Evolutionary conservation across 2,329 filamentous ascomycete genomes (phyloP), one percentile per base, ranked within the genome.

Genomic region (Gyromitra esculenta): DNA sequence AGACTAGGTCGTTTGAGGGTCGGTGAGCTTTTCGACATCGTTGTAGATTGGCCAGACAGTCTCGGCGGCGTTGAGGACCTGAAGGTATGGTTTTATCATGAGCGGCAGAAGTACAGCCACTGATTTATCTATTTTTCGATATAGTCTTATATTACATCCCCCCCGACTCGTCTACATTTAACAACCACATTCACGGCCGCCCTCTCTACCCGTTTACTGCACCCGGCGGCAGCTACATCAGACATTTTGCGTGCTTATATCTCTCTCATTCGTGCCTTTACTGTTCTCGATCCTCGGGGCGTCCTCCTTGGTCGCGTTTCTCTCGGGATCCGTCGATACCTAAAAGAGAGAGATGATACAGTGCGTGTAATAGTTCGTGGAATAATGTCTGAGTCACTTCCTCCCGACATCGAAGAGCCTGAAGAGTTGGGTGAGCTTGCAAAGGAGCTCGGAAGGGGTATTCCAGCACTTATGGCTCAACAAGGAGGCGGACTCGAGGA

Each of bases 21-120:
- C 59, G 86, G 87, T 6, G 90, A 93, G 81, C 85, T 96, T 8
- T 95, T 94, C 81, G 91, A 94, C 81, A 94, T 95, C 81, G 90
- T 94, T 59, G 87, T 92, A 73, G 86, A 88, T 73, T 96, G 92
- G 92, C 91, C 92, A 2, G 84, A 87, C 45, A 93, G 91, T 79
- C 86, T 87, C 70, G 90, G 90, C 1, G 93, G 91, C 0, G 86
- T 96, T 1, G 88, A 92, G 39, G 93, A 96, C 81, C 87, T 95
- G 78, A 79, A 78, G 74, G 78, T 78, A 68, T 37, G 6, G 18
- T 11, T 86, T 85, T n/a, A 57, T 25, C 5, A 7, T 18, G 18
- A 35, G 35, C 6, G 5, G 5, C 25, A 25, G 37, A 69, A n/a
- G n/a, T 21, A 35, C 21, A 48, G 1, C 3, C 21, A 13, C 72